These are phyloP conservation scores for Talaromyces sp. DNA, from an alignment of 2,329 filamentous ascomycete genomes.

Conservation along the genomic window DNA sequence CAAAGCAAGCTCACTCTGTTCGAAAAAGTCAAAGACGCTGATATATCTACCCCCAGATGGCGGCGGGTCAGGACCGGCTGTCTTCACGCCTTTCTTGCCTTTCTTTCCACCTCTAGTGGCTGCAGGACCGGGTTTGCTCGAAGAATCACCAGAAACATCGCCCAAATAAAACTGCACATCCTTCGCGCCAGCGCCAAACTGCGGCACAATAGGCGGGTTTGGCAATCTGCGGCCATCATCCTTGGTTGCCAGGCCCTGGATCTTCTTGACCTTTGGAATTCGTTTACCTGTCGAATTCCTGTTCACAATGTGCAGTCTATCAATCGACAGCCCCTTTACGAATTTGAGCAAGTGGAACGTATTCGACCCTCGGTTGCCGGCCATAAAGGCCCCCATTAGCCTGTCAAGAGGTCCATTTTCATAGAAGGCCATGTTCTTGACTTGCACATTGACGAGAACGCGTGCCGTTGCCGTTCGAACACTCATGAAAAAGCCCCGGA, in stretches of 20 bases:
- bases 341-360: conserved; percentile 45
- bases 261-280: conserved; percentile 46
- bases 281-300: neutral
- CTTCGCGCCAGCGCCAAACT: conserved; percentile 45
- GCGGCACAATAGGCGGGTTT: conserved; percentile 32
- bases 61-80: neutral
- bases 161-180: conserved; percentile 54
- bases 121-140: conserved; percentile 46
- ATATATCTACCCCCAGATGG: conserved; percentile 14
- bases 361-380: too few species aligned
- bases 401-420: conserved; percentile 39
- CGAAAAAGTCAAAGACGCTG: conserved; percentile 19
- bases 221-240: conserved; percentile 30
- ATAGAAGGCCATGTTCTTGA: conserved; percentile 57
- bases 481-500: conserved; percentile 60
- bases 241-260: conserved; percentile 40
- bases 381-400: too few species aligned
- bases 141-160: too few species aligned
- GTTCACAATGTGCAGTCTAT: conserved; percentile 41
- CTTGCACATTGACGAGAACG: conserved; percentile 60
- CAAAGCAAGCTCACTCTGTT: too few species aligned
- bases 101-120: conserved; percentile 47
- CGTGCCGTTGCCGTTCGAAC: conserved; percentile 55
- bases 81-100: conserved; percentile 9
- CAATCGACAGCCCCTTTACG: conserved; percentile 39